These are phyloP conservation scores for Neofusicoccum parvum DNA, from an alignment of 2,329 filamentous ascomycete species.

Conservation along the genomic window DNA sequence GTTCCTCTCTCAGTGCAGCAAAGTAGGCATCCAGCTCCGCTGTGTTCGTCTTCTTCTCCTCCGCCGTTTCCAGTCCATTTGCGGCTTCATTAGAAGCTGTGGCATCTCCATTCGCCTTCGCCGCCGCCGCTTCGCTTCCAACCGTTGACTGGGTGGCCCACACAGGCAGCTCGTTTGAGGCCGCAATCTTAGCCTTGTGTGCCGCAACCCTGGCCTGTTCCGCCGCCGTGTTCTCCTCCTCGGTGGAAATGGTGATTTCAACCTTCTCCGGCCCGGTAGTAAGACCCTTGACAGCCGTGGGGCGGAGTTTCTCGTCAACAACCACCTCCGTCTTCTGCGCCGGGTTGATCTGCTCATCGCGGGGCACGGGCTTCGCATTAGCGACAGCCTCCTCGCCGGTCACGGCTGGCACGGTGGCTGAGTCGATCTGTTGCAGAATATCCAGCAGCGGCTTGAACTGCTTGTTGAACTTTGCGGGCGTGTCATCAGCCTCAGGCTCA, in stretches of 20 bases:
- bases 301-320: slow-evolving; percentile 56
- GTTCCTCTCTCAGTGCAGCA: slow-evolving; percentile 64
- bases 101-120: background rate
- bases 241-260: slow-evolving; percentile 68
- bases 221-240: slow-evolving; percentile 66
- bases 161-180: slow-evolving; percentile 69
- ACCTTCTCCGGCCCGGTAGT: slow-evolving; percentile 69
- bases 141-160: slow-evolving; percentile 75
- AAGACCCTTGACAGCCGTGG: slow-evolving; percentile 70
- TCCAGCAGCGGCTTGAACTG: slow-evolving; percentile 79
- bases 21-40: slow-evolving; percentile 68
- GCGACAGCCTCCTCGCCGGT: slow-evolving; percentile 71
- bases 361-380: slow-evolving; percentile 64
- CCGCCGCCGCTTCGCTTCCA: slow-evolving; percentile 47
- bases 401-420: slow-evolving; percentile 70
- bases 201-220: slow-evolving; percentile 66
- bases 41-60: slow-evolving; percentile 54
- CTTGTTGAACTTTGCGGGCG: slow-evolving; percentile 62
- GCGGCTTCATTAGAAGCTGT: slow-evolving; percentile 24
- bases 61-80: slow-evolving; percentile 44
- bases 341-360: slow-evolving; percentile 67
- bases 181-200: slow-evolving; percentile 66
- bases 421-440: slow-evolving; percentile 74
- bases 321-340: slow-evolving; percentile 62
- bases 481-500: slow-evolving; percentile 61